Percentiles rank a stretch among this genome's conserved stretches.
Evolutionary conservation across 2,329 filamentous ascomycete species (phyloP).

Genomic region (Ploettnerulaceae sp.): DNA sequence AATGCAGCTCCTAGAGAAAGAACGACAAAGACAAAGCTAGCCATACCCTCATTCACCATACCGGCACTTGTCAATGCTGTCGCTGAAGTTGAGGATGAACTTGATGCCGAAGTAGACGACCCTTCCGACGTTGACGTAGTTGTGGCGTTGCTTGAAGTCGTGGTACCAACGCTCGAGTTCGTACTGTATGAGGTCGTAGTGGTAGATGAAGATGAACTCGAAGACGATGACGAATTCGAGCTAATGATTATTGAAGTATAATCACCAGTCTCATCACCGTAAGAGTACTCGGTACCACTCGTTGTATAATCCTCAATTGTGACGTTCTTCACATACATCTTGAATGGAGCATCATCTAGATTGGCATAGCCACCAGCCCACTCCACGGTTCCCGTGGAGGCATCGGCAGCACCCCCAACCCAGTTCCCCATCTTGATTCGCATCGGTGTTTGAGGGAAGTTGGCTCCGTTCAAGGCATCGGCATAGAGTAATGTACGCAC

Average conservation of each 20-base stretch:
- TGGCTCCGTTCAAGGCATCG: slow-evolving; percentile 55
- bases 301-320: slow-evolving; percentile 52
- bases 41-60: background rate
- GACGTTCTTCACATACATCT: slow-evolving; percentile 65
- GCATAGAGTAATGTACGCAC: slow-evolving; percentile 56
- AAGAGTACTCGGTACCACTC: slow-evolving; percentile 56
- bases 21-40: background rate
- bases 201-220: background rate
- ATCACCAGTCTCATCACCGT: slow-evolving; percentile 53
- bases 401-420: slow-evolving; percentile 52
- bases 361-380: slow-evolving; percentile 68
- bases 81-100: background rate
- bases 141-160: slow-evolving; percentile 3
- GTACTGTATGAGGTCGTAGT: slow-evolving; percentile 10
- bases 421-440: slow-evolving; percentile 62
- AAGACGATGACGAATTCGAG: background rate
- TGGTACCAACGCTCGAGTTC: slow-evolving; percentile 8
- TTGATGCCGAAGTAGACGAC: slow-evolving; percentile 7
- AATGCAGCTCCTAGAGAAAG: background rate
- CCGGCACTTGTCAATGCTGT: background rate
- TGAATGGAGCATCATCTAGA: slow-evolving; percentile 60
- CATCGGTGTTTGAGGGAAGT: slow-evolving; percentile 74
- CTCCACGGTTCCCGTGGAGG: slow-evolving; percentile 52
- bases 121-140: background rate
- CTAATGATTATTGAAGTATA: slow-evolving; percentile 43